Conservation (phyloP, 2,329 filamentous ascomycete genomes). For the Exophiala aquamarina region DNA sequence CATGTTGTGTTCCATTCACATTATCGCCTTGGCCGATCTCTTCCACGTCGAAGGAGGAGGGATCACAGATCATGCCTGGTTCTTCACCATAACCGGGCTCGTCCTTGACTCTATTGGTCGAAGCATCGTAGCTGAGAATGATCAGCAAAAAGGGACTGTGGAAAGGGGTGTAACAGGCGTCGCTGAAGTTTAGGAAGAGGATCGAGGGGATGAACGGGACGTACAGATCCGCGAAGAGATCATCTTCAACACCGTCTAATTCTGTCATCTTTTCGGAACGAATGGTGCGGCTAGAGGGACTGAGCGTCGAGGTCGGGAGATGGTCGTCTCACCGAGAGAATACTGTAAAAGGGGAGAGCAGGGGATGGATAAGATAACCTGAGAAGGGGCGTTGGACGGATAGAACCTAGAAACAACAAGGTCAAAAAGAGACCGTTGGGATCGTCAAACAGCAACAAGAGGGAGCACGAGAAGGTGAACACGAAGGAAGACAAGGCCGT, state of each 20-base stretch:
- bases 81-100: conserved; percentile 29
- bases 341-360: too few relatives aligned
- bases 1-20: conserved; percentile 32
- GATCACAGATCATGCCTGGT: conserved; percentile 32
- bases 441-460: too few relatives aligned
- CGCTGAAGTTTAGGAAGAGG: conserved; percentile 1
- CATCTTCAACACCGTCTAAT: conserved; percentile 78
- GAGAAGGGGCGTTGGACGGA: too few relatives aligned
- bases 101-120: conserved; percentile 33
- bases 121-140: conserved; percentile 61
- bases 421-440: too few relatives aligned
- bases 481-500: too few relatives aligned
- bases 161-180: conserved; percentile 8
- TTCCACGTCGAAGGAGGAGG: conserved; percentile 31
- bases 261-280: conserved; percentile 18
- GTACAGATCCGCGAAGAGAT: conserved; percentile 94
- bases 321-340: too few relatives aligned
- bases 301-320: not conserved
- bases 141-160: not conserved
- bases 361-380: too few relatives aligned
- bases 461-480: too few relatives aligned
- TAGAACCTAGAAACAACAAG: too few relatives aligned
- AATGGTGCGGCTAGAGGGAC: not conserved
- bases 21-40: conserved; percentile 29
- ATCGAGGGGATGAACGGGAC: conserved; percentile 38